Evolutionary conservation across 2,329 filamentous ascomycete species (phyloP), one percentile per base, ranked within the genome.

Genomic region (Hymenoscyphus fructigenus): DNA sequence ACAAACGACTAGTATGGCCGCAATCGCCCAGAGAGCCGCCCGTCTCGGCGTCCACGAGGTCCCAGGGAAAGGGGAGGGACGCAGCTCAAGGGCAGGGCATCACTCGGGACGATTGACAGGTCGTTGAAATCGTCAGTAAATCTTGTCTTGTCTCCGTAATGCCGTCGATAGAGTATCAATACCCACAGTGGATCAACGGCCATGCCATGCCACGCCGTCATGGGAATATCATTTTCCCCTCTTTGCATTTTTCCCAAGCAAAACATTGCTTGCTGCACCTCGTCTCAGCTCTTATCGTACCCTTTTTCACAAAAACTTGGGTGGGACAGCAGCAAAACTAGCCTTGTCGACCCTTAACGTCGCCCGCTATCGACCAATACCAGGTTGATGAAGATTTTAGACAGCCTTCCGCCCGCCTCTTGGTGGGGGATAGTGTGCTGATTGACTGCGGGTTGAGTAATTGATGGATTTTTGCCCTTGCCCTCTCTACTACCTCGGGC

Each of bases 311-410:
- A 36, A 28, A 12, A 4, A 41, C 41, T 32, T 38, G 29, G 59
- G 58, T 44, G 59, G 59, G 36, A 50, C 63, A 61, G 36, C 28
- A 32, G 17, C 23, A 5, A 53, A 53, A n/a, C n/a, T 12, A 59
- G 29, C 59, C 55, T 65, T 12, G 38, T 47, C 20, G 57, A 23
- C 41, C 28, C 38, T 50, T 6, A 10, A 56, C 26, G 32, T 64
- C 62, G 32, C 62, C 62, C 57, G 62, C 34, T 64, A 64, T 64
- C 62, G 36, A 55, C 44, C 47, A 26, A 47, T 41, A 34, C 15
- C 44, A 26, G 23, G 32, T 23, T 60, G 14, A 44, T 32, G 23
- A 50, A 26, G n/a, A 20, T 7, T 59, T 50, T 23, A 26, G 61
- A 14, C n/a, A 44, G 41, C 17, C 23, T 50, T 62, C 38, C n/a